phyloP scores from a whole-genome alignment of 2,329 filamentous ascomycete species.

The Colletotrichum echinochloae region DNA sequence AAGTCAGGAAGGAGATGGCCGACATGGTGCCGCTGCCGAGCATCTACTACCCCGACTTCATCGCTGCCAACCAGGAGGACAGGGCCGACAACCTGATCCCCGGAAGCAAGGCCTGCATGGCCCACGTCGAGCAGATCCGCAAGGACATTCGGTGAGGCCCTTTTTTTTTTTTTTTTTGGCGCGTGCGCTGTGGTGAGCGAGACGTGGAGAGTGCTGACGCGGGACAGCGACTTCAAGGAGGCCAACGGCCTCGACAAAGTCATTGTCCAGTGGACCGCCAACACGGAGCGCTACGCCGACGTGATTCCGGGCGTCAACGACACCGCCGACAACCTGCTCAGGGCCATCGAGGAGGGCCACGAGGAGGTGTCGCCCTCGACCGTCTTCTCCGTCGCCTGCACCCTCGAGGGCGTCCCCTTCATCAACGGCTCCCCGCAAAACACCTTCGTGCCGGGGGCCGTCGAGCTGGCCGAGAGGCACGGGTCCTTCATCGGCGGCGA shows the following conservation, averaged over 20 bases:
- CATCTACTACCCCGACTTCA: conserved; percentile 99
- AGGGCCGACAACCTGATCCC: conserved; percentile 91
- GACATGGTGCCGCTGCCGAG: conserved; percentile 89
- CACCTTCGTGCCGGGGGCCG: conserved; percentile 94
- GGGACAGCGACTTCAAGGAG: conserved; percentile 83
- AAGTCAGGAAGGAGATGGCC: conserved; percentile 93
- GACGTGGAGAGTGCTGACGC: conserved; percentile 15
- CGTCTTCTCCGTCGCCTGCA: conserved; percentile 93
- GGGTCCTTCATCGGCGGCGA: conserved; percentile 94
- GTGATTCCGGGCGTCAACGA: conserved; percentile 92
- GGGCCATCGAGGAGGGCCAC: conserved; percentile 87
- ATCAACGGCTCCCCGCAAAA: conserved; percentile 99
- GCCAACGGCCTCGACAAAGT: conserved; percentile 90
- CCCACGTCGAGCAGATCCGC: conserved; percentile 92
- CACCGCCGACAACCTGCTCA: conserved; percentile 92
- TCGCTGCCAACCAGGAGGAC: conserved; percentile 97
- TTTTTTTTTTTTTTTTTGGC: neutral
- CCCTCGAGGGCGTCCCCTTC: conserved; percentile 90
- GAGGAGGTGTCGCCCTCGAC: conserved; percentile 95
- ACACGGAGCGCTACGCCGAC: conserved; percentile 97
- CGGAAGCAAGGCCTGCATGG: conserved; percentile 85
- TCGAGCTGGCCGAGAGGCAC: conserved; percentile 89
- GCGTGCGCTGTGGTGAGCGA: neutral
- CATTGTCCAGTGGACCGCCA: conserved; percentile 98
- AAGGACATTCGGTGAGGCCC: conserved; percentile 76